A percentile compares a stretch with the other conserved stretches of the same genome.
phyloP scores from a whole-genome alignment of 352 stramenopile genomes.

The Phytophthora rubi region DNA sequence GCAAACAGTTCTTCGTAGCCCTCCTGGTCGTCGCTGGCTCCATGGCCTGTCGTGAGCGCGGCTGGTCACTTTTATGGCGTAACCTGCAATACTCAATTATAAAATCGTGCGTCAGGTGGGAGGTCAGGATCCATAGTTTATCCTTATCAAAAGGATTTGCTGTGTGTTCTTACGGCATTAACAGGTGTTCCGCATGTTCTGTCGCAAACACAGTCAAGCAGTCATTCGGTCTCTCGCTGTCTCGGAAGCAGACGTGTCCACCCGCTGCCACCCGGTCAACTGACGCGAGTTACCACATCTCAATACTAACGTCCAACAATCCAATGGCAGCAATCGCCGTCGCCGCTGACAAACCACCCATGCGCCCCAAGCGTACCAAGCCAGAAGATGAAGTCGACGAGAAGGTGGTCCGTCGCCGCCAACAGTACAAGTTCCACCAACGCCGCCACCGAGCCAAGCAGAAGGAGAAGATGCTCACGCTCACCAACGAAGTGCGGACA shows the following conservation, averaged over 20 bases:
- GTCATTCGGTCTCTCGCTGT: conserved; percentile 23
- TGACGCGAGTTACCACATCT: background rate
- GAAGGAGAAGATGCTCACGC: conserved; percentile 51
- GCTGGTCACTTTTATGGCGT: too few species aligned
- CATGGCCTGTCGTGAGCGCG: too few species aligned
- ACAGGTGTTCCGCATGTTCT: too few species aligned
- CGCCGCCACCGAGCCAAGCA: conserved; percentile 71
- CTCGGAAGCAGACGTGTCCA: conserved; percentile 5
- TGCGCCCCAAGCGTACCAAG: conserved; percentile 6
- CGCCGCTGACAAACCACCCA: conserved; percentile 13
- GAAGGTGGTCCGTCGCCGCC: conserved; percentile 49
- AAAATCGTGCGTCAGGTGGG: too few species aligned
- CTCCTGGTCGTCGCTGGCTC: too few species aligned
- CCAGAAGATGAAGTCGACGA: conserved; percentile 35
- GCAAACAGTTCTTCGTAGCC: too few species aligned
- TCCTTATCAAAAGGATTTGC: too few species aligned
- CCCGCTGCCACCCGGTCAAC: background rate
- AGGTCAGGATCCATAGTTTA: too few species aligned
- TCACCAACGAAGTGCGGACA: conserved; percentile 50
- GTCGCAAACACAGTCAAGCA: conserved; percentile 15
- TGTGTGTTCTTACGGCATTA: too few species aligned
- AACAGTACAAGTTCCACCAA: conserved; percentile 79
- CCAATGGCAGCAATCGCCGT: conserved; percentile 25
- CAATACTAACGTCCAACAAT: background rate
- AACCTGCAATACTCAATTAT: too few species aligned